Percentiles rank a stretch among this genome's conserved stretches.
Evolutionary conservation across 495 filamentous ascomycete genomes (phyloP).

Genomic region (Talaromyces wortmannii): DNA sequence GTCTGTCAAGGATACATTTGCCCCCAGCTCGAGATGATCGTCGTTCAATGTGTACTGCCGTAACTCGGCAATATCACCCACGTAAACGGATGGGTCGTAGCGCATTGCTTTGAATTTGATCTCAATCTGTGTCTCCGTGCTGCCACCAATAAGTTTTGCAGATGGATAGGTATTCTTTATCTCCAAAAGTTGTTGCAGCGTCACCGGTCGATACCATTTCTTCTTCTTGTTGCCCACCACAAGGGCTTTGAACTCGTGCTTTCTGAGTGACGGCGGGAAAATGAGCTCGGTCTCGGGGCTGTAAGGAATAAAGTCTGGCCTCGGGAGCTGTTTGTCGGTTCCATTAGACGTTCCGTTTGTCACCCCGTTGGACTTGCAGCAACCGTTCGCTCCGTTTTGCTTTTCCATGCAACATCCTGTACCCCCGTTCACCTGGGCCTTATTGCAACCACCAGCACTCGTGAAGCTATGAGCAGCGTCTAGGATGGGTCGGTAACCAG

Average conservation of each 20-base stretch:
- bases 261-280: constrained; percentile 78
- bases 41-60: constrained; percentile 61
- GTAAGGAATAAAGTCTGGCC: constrained; percentile 76
- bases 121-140: constrained; percentile 96
- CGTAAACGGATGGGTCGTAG: constrained; percentile 82
- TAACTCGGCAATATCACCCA: constrained; percentile 88
- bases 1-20: constrained; percentile 74
- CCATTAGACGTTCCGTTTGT: constrained; percentile 1
- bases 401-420: constrained; percentile 51
- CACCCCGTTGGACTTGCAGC: constrained; percentile 25
- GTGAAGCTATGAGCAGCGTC: constrained; percentile 62
- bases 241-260: constrained; percentile 74
- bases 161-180: constrained; percentile 82
- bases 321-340: neutral
- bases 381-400: constrained; percentile 27
- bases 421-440: constrained; percentile 37
- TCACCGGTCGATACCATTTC: constrained; percentile 87
- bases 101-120: constrained; percentile 96
- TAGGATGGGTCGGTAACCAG: constrained; percentile 88
- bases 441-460: constrained; percentile 30
- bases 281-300: constrained; percentile 91
- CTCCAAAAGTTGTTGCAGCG: constrained; percentile 77
- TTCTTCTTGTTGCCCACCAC: constrained; percentile 93
- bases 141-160: constrained; percentile 92
- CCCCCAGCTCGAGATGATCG: constrained; percentile 43